Evolutionary conservation across 1,284 basidiomycete genomes (phyloP), one percentile per base, ranked within the genome.

Genomic region (Moniliophthora roreri): DNA sequence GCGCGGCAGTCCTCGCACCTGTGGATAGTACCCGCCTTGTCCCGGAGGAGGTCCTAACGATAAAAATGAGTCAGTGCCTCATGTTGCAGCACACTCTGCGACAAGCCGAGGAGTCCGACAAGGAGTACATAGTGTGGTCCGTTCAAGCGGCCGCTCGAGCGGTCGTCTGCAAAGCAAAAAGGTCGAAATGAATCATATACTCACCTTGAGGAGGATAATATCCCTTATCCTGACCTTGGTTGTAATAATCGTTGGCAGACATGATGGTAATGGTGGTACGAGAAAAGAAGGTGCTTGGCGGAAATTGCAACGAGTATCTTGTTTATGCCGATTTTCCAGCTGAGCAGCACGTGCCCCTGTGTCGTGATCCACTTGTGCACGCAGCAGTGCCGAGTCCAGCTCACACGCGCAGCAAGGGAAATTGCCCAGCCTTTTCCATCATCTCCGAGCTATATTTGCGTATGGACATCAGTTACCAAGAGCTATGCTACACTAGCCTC

Each of bases 231-330:
- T 76, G 78, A 48, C 74, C 76, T 37, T 67, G 65, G 57, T 72
- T 70, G 70, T 90, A 91, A 62, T 87, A 91, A 62, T 89, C 87
- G 69, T 85, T 82, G 66, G 82, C 86, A 60, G 85, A 84, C 88
- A 91, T 90, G 35, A 40, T 48, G 53, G 61, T 57, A 54, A 54
- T 54, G 60, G 58, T 47, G 55, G 56, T 51, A 63, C 60, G 45
- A 61, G 52, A 46, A 53, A 53, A 56, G 48, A 51, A 55, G 40
- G 37, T 11, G 20, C 21, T 11, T 37, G 21, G 28, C 16, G 11
- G 26, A 35, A 10, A 13, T 37, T 16, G 40, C 18, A 16, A 20
- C 15, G 23, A 18, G 16, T n/a, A 11, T 28, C 32, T 45, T 52
- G 32, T 23, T 32, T 23, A 28, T 32, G 44, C 44, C 44, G 44